These are phyloP conservation scores for Cryphonectria japonica DNA, from an alignment of 2,329 filamentous ascomycete genomes.

Conservation along the genomic window DNA sequence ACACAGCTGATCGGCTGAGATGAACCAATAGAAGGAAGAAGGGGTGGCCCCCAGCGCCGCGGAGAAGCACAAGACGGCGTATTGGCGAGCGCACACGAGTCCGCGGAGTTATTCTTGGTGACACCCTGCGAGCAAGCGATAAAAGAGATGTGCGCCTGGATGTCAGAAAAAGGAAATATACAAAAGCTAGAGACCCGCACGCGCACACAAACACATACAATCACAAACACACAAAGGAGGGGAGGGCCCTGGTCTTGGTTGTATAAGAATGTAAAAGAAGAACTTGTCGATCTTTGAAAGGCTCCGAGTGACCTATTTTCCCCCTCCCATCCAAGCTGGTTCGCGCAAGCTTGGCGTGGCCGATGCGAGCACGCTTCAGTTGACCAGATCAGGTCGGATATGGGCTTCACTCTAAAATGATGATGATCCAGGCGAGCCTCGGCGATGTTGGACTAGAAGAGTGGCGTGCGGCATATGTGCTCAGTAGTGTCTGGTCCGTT, in stretches of 20 bases:
- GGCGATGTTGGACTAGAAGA: neutral
- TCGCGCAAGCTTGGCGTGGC: neutral
- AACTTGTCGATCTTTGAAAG: neutral
- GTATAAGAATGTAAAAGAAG: neutral
- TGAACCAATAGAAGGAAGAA: constrained; percentile 9
- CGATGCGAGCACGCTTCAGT: neutral
- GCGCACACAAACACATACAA: neutral
- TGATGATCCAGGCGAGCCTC: neutral
- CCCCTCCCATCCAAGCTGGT: neutral
- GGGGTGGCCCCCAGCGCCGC: constrained; percentile 1
- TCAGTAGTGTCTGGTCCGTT: constrained; percentile 1
- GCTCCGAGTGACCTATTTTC: neutral
- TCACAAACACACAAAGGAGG: neutral
- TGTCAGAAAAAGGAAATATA: neutral
- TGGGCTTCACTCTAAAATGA: neutral
- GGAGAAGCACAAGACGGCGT: constrained; percentile 2
- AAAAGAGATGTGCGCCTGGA: neutral
- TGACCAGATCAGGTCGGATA: neutral
- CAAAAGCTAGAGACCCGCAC: neutral
- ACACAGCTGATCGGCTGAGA: neutral
- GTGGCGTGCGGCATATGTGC: neutral
- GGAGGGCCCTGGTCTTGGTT: neutral
- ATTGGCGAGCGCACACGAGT: neutral
- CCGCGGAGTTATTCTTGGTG: constrained; percentile 1
- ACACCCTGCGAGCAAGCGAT: neutral